Percentiles rank a stretch among this genome's conserved stretches.
Conservation (phyloP, 116 monocot genomes). For the Phalaenopsis hybrid region DNA sequence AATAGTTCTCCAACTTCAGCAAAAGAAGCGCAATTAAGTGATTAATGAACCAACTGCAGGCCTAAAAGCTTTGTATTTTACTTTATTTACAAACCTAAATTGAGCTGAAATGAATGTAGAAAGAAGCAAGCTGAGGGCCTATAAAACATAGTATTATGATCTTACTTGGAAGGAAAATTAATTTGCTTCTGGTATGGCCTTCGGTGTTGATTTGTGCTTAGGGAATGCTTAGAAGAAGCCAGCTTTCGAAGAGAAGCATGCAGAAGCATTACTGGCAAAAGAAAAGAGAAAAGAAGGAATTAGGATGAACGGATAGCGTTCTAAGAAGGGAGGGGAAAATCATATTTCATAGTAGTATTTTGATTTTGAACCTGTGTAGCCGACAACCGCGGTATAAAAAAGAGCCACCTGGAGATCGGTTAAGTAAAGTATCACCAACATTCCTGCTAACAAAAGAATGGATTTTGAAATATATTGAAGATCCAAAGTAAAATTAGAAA, state of each 20-base stretch:
- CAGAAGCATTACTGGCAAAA: conserved; percentile 41
- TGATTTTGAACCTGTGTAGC: conserved; percentile 42
- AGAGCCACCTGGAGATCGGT: conserved; percentile 53
- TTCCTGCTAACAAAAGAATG: conserved; percentile 21
- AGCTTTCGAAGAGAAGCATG: conserved; percentile 68
- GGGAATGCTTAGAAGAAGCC: conserved; percentile 33
- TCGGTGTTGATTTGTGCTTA: conserved; percentile 6
- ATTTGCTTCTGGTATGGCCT: conserved; percentile 15
- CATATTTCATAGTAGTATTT: not conserved
- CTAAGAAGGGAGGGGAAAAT: not conserved
- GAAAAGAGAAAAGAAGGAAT: not conserved
- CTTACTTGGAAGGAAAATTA: not conserved
- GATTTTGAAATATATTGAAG: not conserved
- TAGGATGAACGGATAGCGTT: not conserved
- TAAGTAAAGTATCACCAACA: conserved; percentile 37
- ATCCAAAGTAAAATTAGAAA: not conserved
- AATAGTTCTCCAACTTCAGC: too few relatives aligned
- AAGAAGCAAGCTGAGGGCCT: too few relatives aligned
- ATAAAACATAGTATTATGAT: too few relatives aligned
- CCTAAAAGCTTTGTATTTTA: not conserved
- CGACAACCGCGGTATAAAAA: conserved; percentile 31
- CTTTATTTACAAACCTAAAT: not conserved
- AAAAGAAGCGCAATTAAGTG: not conserved
- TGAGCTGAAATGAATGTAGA: not conserved
- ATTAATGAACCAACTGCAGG: not conserved